Evolutionary conservation across 23 red algal genomes (phyloP).

Genomic region (Chondrus crispus): DNA sequence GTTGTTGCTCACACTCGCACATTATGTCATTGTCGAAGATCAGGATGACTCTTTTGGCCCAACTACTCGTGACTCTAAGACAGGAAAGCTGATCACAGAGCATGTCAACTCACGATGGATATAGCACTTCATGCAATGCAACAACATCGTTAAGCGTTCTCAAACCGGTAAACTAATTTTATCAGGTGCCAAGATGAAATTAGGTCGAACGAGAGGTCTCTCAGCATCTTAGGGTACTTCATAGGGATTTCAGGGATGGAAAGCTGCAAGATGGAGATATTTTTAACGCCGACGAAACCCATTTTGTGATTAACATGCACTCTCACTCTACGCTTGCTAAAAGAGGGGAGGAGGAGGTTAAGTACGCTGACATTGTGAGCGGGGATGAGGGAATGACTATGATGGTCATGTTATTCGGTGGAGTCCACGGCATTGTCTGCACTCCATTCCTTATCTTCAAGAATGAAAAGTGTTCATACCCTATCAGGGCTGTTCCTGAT

Average conservation of each 20-base stretch:
- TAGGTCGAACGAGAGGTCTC: not conserved
- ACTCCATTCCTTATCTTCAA: not conserved
- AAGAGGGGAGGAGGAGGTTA: not conserved
- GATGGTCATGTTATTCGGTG: not conserved
- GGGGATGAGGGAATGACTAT: not conserved
- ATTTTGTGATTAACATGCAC: not conserved
- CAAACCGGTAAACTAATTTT: not conserved
- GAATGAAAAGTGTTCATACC: not conserved
- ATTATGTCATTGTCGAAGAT: not conserved
- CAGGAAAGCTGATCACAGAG: not conserved
- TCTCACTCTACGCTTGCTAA: not conserved
- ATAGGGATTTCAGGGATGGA: not conserved
- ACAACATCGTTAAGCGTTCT: not conserved
- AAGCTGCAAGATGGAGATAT: not conserved
- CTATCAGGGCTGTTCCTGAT: not conserved
- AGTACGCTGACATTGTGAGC: not conserved
- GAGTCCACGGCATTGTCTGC: not conserved
- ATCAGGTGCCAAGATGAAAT: not conserved
- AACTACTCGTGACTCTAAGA: not conserved
- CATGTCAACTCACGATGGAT: not conserved
- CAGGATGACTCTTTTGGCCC: not conserved
- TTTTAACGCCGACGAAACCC: not conserved
- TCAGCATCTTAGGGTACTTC: not conserved
- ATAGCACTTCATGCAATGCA: not conserved
- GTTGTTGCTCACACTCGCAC: not conserved